Conservation (phyloP, 257 asterid species). For the Petunia secreta region DNA sequence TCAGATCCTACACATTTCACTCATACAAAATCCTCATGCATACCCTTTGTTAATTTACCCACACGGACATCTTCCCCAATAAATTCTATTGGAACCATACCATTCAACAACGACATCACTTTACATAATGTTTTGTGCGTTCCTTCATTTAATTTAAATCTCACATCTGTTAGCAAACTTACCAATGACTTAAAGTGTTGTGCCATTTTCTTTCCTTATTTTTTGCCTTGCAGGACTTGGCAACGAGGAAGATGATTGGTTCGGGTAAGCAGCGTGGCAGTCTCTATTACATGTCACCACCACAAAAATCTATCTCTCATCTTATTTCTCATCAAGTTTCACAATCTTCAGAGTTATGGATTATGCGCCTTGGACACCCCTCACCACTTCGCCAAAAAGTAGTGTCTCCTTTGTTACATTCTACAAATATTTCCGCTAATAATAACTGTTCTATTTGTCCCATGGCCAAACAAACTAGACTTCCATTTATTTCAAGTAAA, state of each 20-base stretch:
- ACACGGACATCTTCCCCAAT: neutral
- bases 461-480: constrained; percentile 9
- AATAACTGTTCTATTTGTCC: neutral
- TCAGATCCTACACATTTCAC: constrained; percentile 10
- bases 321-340: neutral
- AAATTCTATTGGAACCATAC: too few species aligned
- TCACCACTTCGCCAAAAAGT: neutral
- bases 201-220: neutral
- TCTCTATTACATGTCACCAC: constrained; percentile 11
- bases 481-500: constrained; percentile 20
- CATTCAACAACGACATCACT: neutral
- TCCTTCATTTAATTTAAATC: neutral
- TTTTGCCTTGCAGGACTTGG: constrained; percentile 22
- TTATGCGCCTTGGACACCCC: constrained; percentile 4
- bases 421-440: neutral
- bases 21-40: neutral
- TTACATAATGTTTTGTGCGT: constrained; percentile 18
- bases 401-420: neutral
- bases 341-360: neutral
- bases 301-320: neutral
- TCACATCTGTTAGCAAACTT: constrained; percentile 19
- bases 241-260: constrained; percentile 34
- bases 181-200: constrained; percentile 5
- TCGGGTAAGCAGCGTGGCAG: constrained; percentile 11
- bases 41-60: neutral